phyloP scores from a whole-genome alignment of 306 rosid genomes.

The Mucuna pruriens region DNA sequence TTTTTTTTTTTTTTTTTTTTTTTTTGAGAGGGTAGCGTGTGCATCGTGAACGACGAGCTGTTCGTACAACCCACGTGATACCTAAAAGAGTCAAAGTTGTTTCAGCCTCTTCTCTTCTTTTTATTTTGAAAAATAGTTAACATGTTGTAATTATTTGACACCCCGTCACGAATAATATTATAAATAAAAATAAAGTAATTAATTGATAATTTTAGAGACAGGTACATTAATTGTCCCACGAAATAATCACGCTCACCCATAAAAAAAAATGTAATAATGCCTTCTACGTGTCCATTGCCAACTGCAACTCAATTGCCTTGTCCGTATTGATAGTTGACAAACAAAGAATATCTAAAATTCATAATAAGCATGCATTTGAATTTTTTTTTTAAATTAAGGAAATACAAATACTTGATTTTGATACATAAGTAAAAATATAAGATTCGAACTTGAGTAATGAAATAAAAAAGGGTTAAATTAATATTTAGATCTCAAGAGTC shows the following conservation, averaged over 20 bases:
- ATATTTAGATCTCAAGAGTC: too few relatives aligned
- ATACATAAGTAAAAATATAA: background rate
- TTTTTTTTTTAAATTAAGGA: too few relatives aligned
- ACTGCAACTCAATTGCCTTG: background rate
- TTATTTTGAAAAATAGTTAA: background rate
- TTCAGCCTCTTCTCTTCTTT: background rate
- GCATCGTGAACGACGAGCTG: background rate
- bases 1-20: too few relatives aligned
- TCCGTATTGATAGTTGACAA: background rate
- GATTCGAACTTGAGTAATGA: background rate
- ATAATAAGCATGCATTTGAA: background rate
- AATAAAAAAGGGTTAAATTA: too few relatives aligned
- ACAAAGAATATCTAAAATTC: background rate
- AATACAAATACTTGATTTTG: too few relatives aligned
- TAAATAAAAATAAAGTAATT: background rate
- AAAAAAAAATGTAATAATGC: background rate
- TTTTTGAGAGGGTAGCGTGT: too few relatives aligned
- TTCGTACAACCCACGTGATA: conserved; percentile 1
- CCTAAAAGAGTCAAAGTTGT: background rate
- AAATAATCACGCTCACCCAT: conserved; percentile 8
- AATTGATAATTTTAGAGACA: conserved; percentile 14
- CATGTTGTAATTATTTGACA: conserved; percentile 28
- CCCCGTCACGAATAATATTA: background rate
- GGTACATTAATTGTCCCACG: conserved; percentile 15
- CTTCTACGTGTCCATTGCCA: conserved; percentile 3